These are phyloP conservation scores for Kingdonia uniflora DNA, from an alignment of 164 flowering plant species.

Conservation along the genomic window DNA sequence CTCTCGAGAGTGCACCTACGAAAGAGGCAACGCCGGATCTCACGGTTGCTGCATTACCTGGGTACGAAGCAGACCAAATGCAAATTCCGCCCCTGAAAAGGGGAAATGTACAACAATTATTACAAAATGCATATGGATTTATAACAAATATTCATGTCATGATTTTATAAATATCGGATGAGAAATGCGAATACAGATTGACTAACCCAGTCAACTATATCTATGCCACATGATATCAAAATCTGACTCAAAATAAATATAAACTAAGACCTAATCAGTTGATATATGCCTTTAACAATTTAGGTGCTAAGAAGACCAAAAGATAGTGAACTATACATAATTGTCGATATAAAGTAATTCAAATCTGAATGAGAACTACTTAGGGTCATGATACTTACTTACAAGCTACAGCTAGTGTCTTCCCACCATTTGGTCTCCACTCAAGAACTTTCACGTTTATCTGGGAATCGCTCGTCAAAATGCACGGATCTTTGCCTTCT, in stretches of 20 bases:
- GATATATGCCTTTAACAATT: too few species aligned
- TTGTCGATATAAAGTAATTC: background rate
- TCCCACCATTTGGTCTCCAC: constrained; percentile 98
- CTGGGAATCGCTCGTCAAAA: constrained; percentile 64
- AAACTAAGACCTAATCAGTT: too few species aligned
- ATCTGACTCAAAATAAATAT: too few species aligned
- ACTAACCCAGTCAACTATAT: too few species aligned
- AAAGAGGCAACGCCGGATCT: constrained; percentile 68
- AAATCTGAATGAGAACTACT: constrained; percentile 4
- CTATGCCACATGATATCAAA: too few species aligned
- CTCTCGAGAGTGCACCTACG: constrained; percentile 55
- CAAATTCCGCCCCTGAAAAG: constrained; percentile 85
- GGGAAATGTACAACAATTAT: background rate
- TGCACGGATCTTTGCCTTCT: constrained; percentile 65
- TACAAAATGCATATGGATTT: too few species aligned
- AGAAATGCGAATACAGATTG: background rate
- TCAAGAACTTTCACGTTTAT: constrained; percentile 56
- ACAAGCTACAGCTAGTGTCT: constrained; percentile 86
- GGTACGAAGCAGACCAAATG: constrained; percentile 93
- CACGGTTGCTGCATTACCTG: constrained; percentile 73
- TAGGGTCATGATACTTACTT: constrained; percentile 39
- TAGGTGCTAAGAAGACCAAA: too few species aligned
- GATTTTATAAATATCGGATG: too few species aligned
- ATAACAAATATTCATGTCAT: too few species aligned
- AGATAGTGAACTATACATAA: too few species aligned